Evolutionary conservation across 805 yeast species (phyloP).

Genomic region (Candida tibetensis): DNA sequence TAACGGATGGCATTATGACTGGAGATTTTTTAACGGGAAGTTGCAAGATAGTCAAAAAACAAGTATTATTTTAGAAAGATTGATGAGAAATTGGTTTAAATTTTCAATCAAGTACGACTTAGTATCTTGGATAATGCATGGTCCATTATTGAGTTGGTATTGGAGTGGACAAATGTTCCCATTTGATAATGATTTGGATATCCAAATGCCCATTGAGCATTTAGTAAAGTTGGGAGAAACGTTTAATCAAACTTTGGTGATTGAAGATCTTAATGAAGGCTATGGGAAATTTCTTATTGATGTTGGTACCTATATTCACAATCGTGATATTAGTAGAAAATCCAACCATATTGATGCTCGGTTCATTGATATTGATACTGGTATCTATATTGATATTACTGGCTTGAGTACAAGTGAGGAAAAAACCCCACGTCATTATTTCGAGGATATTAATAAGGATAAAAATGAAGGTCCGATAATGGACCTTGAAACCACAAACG

Average conservation of each 20-base stretch:
- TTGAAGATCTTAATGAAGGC: conserved; percentile 17
- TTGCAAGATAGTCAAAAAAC: conserved; percentile 38
- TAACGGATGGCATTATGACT: conserved; percentile 57
- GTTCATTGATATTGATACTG: conserved; percentile 25
- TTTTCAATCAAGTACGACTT: conserved; percentile 45
- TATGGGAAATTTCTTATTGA: conserved; percentile 20
- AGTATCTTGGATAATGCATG: conserved; percentile 28
- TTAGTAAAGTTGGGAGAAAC: conserved; percentile 15
- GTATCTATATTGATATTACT: conserved; percentile 25
- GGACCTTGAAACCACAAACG: conserved; percentile 3
- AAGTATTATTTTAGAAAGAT: conserved; percentile 38
- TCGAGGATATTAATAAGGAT: conserved; percentile 4
- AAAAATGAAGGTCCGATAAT: conserved; percentile 4
- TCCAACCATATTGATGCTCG: conserved; percentile 18
- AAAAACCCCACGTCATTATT: conserved; percentile 1
- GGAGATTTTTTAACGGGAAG: conserved; percentile 57
- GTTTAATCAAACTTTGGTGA: conserved; percentile 19
- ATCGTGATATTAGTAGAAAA: conserved; percentile 50
- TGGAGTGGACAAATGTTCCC: conserved; percentile 22
- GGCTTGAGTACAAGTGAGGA: conserved; percentile 18
- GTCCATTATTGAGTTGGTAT: conserved; percentile 18
- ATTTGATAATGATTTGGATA: conserved; percentile 22
- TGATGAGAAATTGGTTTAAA: conserved; percentile 49
- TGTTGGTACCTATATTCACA: conserved; percentile 19
- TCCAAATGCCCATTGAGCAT: conserved; percentile 22